A percentile compares a stretch with the other conserved stretches of the same genome.
Evolutionary conservation across 345 rosid genomes (phyloP).

Genomic region (Hibiscus tridactylites): DNA sequence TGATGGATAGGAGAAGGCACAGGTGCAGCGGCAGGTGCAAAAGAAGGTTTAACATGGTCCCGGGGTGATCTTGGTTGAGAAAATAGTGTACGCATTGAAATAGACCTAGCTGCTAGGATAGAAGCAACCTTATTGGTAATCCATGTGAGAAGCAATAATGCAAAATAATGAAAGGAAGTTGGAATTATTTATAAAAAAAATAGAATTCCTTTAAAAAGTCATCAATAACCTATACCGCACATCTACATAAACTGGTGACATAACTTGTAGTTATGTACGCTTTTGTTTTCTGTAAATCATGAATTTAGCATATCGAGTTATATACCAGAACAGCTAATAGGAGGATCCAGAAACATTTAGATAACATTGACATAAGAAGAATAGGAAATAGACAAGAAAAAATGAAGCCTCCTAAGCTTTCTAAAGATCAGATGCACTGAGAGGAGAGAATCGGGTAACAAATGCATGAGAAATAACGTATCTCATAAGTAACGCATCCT

Average conservation of each 20-base stretch:
- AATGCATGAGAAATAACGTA: not conserved
- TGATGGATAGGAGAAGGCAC: constrained; percentile 31
- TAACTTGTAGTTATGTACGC: not conserved
- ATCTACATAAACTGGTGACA: not conserved
- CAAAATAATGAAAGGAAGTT: not conserved
- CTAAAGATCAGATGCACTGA: not conserved
- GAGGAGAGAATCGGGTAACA: not conserved
- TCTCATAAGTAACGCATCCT: not conserved
- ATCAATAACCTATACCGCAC: not conserved
- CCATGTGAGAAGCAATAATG: not conserved
- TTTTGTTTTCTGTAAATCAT: not conserved
- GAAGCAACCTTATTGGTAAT: not conserved
- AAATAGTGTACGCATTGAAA: constrained; percentile 35
- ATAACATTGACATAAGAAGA: not conserved
- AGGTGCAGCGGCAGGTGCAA: constrained; percentile 25
- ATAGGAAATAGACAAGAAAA: not conserved
- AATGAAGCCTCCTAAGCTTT: not conserved
- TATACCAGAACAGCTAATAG: not conserved
- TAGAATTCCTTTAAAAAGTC: not conserved
- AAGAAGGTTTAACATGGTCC: constrained; percentile 28
- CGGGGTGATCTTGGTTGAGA: constrained; percentile 25
- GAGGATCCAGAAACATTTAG: not conserved
- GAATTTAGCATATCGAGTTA: not conserved
- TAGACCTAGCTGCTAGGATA: constrained; percentile 42
- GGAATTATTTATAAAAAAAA: not conserved